These are phyloP conservation scores for Kwoniella shivajii DNA, from an alignment of 1,284 basidiomycete genomes.

Conservation along the genomic window DNA sequence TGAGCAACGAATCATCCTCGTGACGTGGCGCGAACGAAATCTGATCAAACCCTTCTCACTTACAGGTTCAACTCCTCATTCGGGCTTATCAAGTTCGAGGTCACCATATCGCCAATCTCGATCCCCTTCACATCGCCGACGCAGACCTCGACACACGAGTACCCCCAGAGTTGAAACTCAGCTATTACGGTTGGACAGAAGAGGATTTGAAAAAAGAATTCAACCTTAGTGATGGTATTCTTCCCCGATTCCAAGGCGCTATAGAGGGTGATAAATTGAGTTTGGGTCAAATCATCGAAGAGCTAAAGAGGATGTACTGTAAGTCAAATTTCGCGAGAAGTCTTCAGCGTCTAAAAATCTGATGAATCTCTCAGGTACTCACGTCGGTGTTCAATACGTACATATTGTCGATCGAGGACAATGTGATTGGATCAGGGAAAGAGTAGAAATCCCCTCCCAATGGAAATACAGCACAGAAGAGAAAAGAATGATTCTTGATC, in stretches of 20 bases:
- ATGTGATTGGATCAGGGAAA: slow-evolving; percentile 98
- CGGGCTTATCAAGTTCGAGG: slow-evolving; percentile 99
- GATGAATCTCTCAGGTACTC: slow-evolving; percentile 65
- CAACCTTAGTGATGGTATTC: slow-evolving; percentile 89
- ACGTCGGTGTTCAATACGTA: slow-evolving; percentile 94
- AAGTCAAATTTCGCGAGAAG: no score
- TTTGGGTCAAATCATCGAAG: slow-evolving; percentile 87
- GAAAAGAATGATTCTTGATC: slow-evolving; percentile 98
- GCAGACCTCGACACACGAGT: slow-evolving; percentile 75
- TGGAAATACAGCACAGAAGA: slow-evolving; percentile 98
- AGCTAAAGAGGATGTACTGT: slow-evolving; percentile 95
- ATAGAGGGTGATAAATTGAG: slow-evolving; percentile 76
- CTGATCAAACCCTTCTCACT: no score
- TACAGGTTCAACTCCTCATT: slow-evolving; percentile 91
- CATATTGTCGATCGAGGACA: slow-evolving; percentile 98
- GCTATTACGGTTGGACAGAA: slow-evolving; percentile 92
- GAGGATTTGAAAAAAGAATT: slow-evolving; percentile 93
- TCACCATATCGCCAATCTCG: slow-evolving; percentile 92
- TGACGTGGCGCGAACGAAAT: background rate
- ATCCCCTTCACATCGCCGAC: slow-evolving; percentile 90
- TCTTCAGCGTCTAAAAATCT: slow-evolving; percentile 8
- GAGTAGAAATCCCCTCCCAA: slow-evolving; percentile 94
- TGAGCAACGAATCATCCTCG: slow-evolving; percentile 49
- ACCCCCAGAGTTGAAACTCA: slow-evolving; percentile 86
- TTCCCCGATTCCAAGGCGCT: slow-evolving; percentile 79